Evolutionary conservation across 2,329 filamentous ascomycete genomes (phyloP).

Genomic region (Calonectria pauciramosa): DNA sequence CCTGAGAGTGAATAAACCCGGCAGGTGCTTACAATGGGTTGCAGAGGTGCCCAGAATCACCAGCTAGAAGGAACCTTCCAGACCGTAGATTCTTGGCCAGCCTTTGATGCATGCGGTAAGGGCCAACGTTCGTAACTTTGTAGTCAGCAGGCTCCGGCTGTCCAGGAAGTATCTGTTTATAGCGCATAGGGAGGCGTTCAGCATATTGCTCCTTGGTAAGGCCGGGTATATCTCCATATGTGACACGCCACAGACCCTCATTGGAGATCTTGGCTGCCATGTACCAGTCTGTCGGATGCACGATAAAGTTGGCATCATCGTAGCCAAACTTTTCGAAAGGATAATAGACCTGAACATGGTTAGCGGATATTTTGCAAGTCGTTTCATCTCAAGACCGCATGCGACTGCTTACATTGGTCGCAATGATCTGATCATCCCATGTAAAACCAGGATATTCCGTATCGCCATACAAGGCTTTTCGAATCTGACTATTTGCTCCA

Average conservation of each 20-base stretch:
- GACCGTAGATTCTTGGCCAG: background rate
- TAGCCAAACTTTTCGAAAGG: background rate
- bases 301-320: background rate
- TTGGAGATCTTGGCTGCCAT: background rate
- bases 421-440: slow-evolving; percentile 3
- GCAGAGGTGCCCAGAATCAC: background rate
- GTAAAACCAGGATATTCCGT: background rate
- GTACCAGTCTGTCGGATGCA: background rate
- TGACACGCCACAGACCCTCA: background rate
- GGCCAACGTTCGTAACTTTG: background rate
- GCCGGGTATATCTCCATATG: background rate
- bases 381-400: background rate
- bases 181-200: background rate
- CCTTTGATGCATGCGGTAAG: slow-evolving; percentile 1
- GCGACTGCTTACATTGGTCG: background rate
- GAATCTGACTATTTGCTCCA: background rate
- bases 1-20: too few relatives aligned
- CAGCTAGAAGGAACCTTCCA: background rate
- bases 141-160: background rate
- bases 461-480: background rate
- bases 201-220: background rate
- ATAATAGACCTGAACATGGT: background rate
- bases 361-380: background rate
- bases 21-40: background rate
- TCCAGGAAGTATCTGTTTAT: background rate